Base-by-base conservation (phyloP, 345 rosid species). In the Bruguiera parviflora region DNA sequence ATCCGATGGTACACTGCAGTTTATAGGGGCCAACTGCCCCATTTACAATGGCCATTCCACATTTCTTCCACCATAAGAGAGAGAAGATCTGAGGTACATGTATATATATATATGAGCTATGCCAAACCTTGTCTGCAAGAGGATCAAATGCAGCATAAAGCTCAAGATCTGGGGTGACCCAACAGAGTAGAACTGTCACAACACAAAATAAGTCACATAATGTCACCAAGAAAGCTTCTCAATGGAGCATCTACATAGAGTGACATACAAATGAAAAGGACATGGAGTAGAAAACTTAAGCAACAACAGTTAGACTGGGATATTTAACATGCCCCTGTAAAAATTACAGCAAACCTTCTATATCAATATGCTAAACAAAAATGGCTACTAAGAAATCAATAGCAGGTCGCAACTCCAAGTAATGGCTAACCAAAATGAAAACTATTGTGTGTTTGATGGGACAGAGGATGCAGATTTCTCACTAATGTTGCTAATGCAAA, bases 121-220 rank as follows among this genome's bases (percentile, higher is more conserved):
- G 64, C 52, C 81, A 67, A 65, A 92, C 99, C 96, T 92, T 96
- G 79, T 92, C 97, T 60, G 97, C 96, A 58, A 92, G 92, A 21
- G 99, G 99, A 87, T 96, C 99, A 61, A 96, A 92, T 62, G 99
- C 92, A 25, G 97, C 96, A 73, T 96, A 96, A 68, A 92, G 92
- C 77, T 96, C 99, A 76, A 96, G 92, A 83, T 92, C 98, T 66
- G 83, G 96, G 15, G 99, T 92, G 58, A 89, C 90, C 98, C 99
- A 96, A 81, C 99, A 96, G 57, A 96, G 89, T 49, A 92, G 82
- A 71, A 89, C 99, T 96, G 97, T 72, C 53, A 72, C 60, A 74
- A 3, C 57, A 72, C 60, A 74, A 5, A 35, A 58, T 37, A 20
- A n/a, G 58, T 69, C 19, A 19, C 65, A 57, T 67, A 64, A 51